Conservation (phyloP, 2,329 filamentous ascomycete genomes). For the Pseudocercospora macadamiae region DNA sequence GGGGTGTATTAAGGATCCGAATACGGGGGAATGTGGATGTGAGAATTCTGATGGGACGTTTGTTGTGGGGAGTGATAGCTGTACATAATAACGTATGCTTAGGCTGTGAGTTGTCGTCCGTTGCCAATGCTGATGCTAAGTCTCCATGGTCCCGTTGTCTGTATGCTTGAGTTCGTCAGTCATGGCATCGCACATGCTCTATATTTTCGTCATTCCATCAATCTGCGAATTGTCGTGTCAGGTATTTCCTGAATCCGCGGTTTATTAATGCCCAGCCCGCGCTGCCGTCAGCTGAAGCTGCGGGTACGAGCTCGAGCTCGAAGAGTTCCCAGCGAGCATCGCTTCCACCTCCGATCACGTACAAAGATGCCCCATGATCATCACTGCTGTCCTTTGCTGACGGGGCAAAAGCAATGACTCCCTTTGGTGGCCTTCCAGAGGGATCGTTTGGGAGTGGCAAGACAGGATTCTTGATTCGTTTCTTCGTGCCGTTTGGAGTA, state of each 20-base stretch:
- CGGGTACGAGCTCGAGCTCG: conserved; percentile 36
- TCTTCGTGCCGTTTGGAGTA: conserved; percentile 42
- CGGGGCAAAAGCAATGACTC: conserved; percentile 75
- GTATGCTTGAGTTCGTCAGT: too few relatives aligned
- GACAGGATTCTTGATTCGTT: conserved; percentile 37
- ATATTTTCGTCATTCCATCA: conserved; percentile 15
- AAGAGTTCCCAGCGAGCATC: conserved; percentile 42
- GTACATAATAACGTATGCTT: too few relatives aligned
- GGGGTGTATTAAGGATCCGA: conserved; percentile 45
- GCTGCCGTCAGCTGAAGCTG: conserved; percentile 12
- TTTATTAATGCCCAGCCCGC: conserved; percentile 33
- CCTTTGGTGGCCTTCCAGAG: conserved; percentile 70
- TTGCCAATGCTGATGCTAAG: too few relatives aligned
- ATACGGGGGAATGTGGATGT: conserved; percentile 46
- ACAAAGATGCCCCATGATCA: conserved; percentile 33
- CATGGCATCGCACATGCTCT: too few relatives aligned
- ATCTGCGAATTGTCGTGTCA: conserved; percentile 40
- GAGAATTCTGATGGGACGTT: conserved; percentile 48
- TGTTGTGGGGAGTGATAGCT: conserved; percentile 32
- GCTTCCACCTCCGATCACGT: conserved; percentile 39
- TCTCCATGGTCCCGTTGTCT: too few relatives aligned
- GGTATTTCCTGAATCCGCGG: conserved; percentile 38
- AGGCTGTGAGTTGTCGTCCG: too few relatives aligned
- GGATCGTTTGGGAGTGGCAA: conserved; percentile 57
- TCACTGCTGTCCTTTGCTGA: conserved; percentile 22